phyloP scores from a whole-genome alignment of 1,139 yeast genomes.

The Candida sojae region DNA sequence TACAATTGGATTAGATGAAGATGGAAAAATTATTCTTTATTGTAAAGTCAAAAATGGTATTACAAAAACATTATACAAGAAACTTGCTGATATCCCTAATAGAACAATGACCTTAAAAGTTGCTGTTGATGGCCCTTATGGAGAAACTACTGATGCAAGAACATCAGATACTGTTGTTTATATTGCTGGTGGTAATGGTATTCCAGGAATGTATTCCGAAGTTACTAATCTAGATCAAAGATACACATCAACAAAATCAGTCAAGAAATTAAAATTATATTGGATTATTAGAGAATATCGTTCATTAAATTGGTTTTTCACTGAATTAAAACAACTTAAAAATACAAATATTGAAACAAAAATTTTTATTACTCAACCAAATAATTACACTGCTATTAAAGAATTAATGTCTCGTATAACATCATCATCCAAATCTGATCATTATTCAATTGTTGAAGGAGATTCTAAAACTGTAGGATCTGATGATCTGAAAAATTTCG shows the following conservation, averaged over 20 bases:
- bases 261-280: slow-evolving; percentile 26
- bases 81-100: slow-evolving; percentile 28
- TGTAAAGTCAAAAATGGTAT: slow-evolving; percentile 39
- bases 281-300: slow-evolving; percentile 51
- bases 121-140: slow-evolving; percentile 45
- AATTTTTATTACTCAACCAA: slow-evolving; percentile 21
- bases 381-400: slow-evolving; percentile 1
- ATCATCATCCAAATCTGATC: neutral
- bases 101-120: slow-evolving; percentile 27
- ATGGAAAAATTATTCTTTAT: slow-evolving; percentile 28
- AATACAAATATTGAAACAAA: slow-evolving; percentile 25
- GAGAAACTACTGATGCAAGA: slow-evolving; percentile 29
- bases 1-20: slow-evolving; percentile 38
- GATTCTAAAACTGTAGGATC: slow-evolving; percentile 3
- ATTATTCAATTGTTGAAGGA: slow-evolving; percentile 1
- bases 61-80: slow-evolving; percentile 31
- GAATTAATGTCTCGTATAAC: neutral
- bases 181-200: slow-evolving; percentile 44
- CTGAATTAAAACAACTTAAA: slow-evolving; percentile 38
- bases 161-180: slow-evolving; percentile 32
- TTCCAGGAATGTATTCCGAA: slow-evolving; percentile 46
- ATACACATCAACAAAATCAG: neutral
- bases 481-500: neutral
- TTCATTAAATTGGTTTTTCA: slow-evolving; percentile 46
- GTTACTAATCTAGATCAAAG: slow-evolving; percentile 26